Percentiles rank a stretch among this genome's conserved stretches.
phyloP scores from a whole-genome alignment of 495 filamentous ascomycete species.

The Alectoria sarmentosa region DNA sequence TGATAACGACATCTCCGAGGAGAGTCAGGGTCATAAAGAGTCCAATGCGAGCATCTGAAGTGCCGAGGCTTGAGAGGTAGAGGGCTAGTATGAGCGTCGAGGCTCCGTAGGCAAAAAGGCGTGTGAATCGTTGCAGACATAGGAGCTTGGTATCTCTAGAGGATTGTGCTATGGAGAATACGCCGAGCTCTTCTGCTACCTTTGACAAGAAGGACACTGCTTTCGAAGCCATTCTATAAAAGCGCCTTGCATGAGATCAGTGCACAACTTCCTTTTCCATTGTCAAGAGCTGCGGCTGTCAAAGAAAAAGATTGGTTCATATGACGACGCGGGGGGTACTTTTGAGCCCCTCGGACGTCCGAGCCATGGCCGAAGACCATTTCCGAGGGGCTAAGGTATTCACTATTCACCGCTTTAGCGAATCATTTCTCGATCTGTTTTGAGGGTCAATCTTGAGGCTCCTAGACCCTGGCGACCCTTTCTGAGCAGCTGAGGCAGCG shows the following conservation, averaged over 20 bases:
- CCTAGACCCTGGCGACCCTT: too few species aligned
- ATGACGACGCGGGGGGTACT: too few species aligned
- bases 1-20: constrained; percentile 71
- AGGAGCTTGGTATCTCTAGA: constrained; percentile 63
- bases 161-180: constrained; percentile 44
- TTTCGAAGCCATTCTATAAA: constrained; percentile 9
- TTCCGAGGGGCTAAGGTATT: background rate
- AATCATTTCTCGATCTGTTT: background rate
- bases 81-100: constrained; percentile 68
- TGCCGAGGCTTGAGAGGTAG: constrained; percentile 57
- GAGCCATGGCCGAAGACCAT: background rate
- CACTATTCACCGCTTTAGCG: background rate
- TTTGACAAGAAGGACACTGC: constrained; percentile 5
- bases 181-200: constrained; percentile 30
- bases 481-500: background rate
- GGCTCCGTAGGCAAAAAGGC: constrained; percentile 73
- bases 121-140: constrained; percentile 60
- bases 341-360: constrained; percentile 2
- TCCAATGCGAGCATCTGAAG: constrained; percentile 67
- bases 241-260: background rate
- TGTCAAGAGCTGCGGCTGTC: background rate
- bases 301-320: background rate
- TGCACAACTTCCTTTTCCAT: background rate
- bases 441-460: background rate
- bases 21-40: constrained; percentile 85